These are phyloP conservation scores for Thelonectria rubi DNA, from an alignment of 2,329 filamentous ascomycete species.

Conservation along the genomic window DNA sequence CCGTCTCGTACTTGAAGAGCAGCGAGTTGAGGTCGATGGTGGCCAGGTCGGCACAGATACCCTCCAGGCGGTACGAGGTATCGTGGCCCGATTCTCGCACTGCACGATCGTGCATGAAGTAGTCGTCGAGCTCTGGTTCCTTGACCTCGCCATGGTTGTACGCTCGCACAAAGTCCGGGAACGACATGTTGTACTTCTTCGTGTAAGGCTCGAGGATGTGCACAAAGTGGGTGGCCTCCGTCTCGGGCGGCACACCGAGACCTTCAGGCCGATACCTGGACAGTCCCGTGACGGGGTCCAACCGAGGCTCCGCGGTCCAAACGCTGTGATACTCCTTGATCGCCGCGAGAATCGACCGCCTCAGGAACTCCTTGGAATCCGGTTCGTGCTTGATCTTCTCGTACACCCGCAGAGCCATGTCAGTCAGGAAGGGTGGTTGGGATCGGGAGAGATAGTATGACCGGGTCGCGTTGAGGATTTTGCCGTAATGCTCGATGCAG, in stretches of 20 bases:
- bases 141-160: slow-evolving; percentile 82
- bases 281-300: slow-evolving; percentile 80
- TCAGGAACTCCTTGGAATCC: slow-evolving; percentile 82
- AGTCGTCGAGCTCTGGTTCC: slow-evolving; percentile 91
- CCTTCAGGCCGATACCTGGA: slow-evolving; percentile 88
- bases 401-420: slow-evolving; percentile 95
- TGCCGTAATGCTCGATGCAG: slow-evolving; percentile 97
- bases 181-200: slow-evolving; percentile 82
- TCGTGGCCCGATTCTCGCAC: slow-evolving; percentile 97
- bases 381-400: slow-evolving; percentile 91
- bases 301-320: slow-evolving; percentile 81
- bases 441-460: slow-evolving; percentile 95
- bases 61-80: slow-evolving; percentile 92
- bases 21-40: slow-evolving; percentile 95
- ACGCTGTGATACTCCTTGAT: slow-evolving; percentile 97
- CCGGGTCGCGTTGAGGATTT: slow-evolving; percentile 95
- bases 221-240: slow-evolving; percentile 85
- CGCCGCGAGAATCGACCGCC: slow-evolving; percentile 81
- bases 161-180: slow-evolving; percentile 84
- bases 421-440: slow-evolving; percentile 95
- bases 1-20: slow-evolving; percentile 95
- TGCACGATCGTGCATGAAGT: slow-evolving; percentile 95
- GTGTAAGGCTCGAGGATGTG: slow-evolving; percentile 85
- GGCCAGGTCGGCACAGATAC: slow-evolving; percentile 85
- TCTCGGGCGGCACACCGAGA: slow-evolving; percentile 88